Evolutionary conservation across 805 yeast species (phyloP), one percentile per base, ranked within the genome.

Genomic region (Kodamaea lidongshanica): DNA sequence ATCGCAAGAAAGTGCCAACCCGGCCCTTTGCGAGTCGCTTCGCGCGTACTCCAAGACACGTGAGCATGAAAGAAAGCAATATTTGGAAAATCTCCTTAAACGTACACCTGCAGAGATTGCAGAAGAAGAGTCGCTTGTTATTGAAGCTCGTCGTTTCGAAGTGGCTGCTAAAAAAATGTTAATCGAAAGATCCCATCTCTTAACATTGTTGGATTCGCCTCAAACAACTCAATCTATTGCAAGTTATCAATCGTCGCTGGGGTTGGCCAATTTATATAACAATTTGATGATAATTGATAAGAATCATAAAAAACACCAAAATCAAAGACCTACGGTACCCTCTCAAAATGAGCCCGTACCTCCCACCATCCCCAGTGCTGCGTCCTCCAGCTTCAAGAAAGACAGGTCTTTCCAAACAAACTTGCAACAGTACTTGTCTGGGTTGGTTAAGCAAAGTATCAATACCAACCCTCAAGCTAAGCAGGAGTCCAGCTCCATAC

Each of bases 101-200:
- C 65, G 99, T 42, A 77, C 89, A 3, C 96, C 98, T 1, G 94
- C 96, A 0, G 98, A 92, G 52, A 84, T 92, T 25, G 97, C 97
- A 0, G 98, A 92, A 59, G 99, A 92, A 51, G 97, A 92, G 53
- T 86, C 95, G 0, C 64, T 92, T 28, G 84, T 92, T 7, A 78
- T 89, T 17, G 98, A 92, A 52, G 94, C 96, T 3, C 73, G 94
- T 28, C 78, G 89, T 41, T 84, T 92, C 39, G 97, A 92, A 50
- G 72, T 86, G 34, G 84, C 94, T 2, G 94, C 96, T 0, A 88
- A 86, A 61, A 82, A 84, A 53, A 82, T 89, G 67, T 67, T 87
- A 31, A 61, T 68, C 27, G 98, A 92, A 52, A 70, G 98, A 41
- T 79, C 85, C 3, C 78, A 82, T 28, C 55, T 92, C 19, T 60